Evolutionary conservation across 2,329 filamentous ascomycete species (phyloP).

Genomic region (Fusarium mangiferae): DNA sequence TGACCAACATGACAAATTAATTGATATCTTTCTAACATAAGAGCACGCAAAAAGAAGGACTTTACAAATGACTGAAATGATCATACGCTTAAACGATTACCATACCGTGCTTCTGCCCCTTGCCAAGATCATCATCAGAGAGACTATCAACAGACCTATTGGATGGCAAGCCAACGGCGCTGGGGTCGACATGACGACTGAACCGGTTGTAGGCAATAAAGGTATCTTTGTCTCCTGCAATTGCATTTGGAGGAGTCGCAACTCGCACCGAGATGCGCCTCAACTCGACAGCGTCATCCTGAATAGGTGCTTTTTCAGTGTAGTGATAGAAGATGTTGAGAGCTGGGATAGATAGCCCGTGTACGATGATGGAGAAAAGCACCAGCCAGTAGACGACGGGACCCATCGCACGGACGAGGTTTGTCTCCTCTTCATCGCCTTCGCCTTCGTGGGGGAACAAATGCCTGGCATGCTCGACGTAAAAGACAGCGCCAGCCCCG

Average conservation of each 20-base stretch:
- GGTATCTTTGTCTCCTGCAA: background rate
- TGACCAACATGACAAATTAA: background rate
- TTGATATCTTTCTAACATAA: background rate
- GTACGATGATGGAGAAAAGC: slow-evolving; percentile 39
- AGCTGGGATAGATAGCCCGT: slow-evolving; percentile 57
- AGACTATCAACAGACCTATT: background rate
- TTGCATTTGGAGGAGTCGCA: background rate
- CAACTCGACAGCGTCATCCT: slow-evolving; percentile 24
- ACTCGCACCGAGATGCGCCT: background rate
- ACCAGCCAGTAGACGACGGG: slow-evolving; percentile 56
- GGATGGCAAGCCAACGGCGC: background rate
- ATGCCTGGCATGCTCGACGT: slow-evolving; percentile 63
- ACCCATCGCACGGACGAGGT: slow-evolving; percentile 51
- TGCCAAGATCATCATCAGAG: background rate
- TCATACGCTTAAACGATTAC: background rate
- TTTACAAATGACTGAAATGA: background rate
- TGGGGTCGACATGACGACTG: background rate
- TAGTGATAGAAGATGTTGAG: slow-evolving; percentile 21
- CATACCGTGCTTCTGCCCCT: background rate
- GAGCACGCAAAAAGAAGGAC: background rate
- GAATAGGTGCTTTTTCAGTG: slow-evolving; percentile 51
- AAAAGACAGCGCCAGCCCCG: slow-evolving; percentile 80
- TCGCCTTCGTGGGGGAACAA: slow-evolving; percentile 52
- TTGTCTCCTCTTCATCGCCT: slow-evolving; percentile 47
- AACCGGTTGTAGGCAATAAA: slow-evolving; percentile 26